Evolutionary conservation across 768 basidiomycete species (phyloP).

Genomic region (Suillus discolor): DNA sequence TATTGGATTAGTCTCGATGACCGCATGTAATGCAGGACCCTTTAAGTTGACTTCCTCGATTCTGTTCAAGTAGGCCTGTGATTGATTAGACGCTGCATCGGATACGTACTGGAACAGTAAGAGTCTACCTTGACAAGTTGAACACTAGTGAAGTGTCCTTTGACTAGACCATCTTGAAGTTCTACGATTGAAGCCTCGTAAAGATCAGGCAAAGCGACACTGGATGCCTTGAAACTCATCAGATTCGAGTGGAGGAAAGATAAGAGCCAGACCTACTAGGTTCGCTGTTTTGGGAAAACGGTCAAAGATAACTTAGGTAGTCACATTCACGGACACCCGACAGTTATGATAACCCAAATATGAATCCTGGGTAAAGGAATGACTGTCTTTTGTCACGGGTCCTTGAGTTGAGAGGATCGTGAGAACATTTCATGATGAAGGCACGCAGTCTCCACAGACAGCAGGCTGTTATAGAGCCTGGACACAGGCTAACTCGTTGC

Average conservation of each 20-base stretch:
- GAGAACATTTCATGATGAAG: too few relatives aligned
- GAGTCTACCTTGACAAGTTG: neutral
- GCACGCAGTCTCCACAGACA: too few relatives aligned
- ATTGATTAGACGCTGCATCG: neutral
- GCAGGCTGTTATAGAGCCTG: too few relatives aligned
- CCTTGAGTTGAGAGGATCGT: too few relatives aligned
- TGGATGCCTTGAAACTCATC: neutral
- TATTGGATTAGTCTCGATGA: slow-evolving; percentile 57
- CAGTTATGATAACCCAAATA: too few relatives aligned
- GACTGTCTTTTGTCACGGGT: too few relatives aligned
- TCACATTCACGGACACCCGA: too few relatives aligned
- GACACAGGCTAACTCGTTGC: too few relatives aligned
- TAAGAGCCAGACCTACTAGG: neutral
- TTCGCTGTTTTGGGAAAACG: neutral
- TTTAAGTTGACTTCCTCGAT: slow-evolving; percentile 71
- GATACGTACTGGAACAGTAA: slow-evolving; percentile 9
- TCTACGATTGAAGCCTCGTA: neutral
- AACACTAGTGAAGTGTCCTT: neutral
- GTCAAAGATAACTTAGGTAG: neutral
- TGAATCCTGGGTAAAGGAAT: too few relatives aligned
- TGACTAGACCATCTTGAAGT: neutral
- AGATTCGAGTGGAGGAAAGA: neutral
- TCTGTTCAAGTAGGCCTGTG: slow-evolving; percentile 63
- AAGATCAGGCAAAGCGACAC: neutral
- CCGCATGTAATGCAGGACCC: slow-evolving; percentile 57